Base-by-base conservation (phyloP, 169 alveolate genomes). In the Eimeria necatrix region DNA sequence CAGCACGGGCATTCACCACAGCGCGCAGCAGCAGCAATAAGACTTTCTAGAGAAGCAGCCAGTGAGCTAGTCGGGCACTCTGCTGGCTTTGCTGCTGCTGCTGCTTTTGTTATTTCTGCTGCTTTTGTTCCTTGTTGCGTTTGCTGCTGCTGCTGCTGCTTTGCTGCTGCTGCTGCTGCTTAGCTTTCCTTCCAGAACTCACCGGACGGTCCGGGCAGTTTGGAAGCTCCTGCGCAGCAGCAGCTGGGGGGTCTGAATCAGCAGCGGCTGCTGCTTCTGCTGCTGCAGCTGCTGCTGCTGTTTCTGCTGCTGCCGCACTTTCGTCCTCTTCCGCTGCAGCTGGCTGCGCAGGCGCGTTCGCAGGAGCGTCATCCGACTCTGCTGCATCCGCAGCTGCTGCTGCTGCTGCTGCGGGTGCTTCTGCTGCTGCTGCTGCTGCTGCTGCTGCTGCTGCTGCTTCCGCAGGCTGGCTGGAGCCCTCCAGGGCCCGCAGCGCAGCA, bases 341-440 rank as follows among this genome's bases (percentile, higher is more conserved):
- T 56, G 64, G 64, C 64, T 9, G 64, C 5, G 76, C 76, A 9
- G 26, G 9, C 14, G 76, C 41, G 20, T 64, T 24, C 8, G 41
- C 26, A 20, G 41, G 32, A 10, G 76, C 76, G 5, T 9, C 76
- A 8, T 64, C 41, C 5, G 41, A 9, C 20, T 5, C 9, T 14
- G 76, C 76, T 9, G 76, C 76, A 9, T 9, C 26, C 20, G 41
- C 76, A 5, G 14, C 41, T 64, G 76, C 76, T 64, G 14, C 26
- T 64, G 41, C 76, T 14, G 14, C 41, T 64, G 76, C 76, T 64
- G 76, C 76, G 14, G 76, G 76, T 9, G 5, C 18, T 64, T 8
- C 41, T 64, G 14, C 41, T n/a, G 76, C 26, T 64, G 76, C 76
- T 64, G 76, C 76, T 64, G 76, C 76, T 64, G 76, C 26, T 64